phyloP scores from a whole-genome alignment of 176 grass and related monocot species.

The Avena sativa region DNA sequence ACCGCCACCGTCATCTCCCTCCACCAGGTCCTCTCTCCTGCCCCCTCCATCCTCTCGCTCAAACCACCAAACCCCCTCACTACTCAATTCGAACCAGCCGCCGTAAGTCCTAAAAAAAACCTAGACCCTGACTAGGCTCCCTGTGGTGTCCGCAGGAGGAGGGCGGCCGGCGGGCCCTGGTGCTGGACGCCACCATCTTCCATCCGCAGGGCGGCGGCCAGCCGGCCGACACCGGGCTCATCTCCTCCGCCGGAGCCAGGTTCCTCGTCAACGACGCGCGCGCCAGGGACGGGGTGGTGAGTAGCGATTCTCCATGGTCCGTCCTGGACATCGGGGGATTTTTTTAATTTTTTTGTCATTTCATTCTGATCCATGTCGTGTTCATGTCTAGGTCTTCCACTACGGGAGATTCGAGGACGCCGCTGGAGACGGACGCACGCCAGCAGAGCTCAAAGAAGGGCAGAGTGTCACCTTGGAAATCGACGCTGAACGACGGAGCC shows the following conservation, averaged over 20 bases:
- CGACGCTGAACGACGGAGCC: slow-evolving; percentile 53
- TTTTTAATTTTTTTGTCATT: neutral
- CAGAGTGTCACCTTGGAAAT: slow-evolving; percentile 61
- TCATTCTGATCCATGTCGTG: neutral
- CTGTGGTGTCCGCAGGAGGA: slow-evolving; percentile 51
- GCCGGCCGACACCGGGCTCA: slow-evolving; percentile 69
- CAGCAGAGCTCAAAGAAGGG: slow-evolving; percentile 44
- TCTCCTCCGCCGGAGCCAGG: slow-evolving; percentile 47
- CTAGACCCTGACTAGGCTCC: neutral
- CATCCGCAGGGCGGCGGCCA: slow-evolving; percentile 95
- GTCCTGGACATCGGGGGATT: neutral
- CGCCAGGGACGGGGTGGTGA: slow-evolving; percentile 79
- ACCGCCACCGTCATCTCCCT: slow-evolving; percentile 58
- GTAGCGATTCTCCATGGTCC: neutral
- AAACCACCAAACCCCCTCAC: neutral
- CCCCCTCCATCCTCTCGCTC: neutral
- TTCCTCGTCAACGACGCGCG: slow-evolving; percentile 84
- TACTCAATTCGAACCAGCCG: neutral
- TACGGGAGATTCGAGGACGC: slow-evolving; percentile 76
- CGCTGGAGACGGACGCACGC: slow-evolving; percentile 32
- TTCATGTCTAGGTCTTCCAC: slow-evolving; percentile 69
- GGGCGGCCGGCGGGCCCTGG: slow-evolving; percentile 57
- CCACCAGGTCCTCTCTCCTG: slow-evolving; percentile 43
- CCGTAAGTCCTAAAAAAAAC: neutral
- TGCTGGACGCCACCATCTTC: slow-evolving; percentile 79